Evolutionary conservation across 495 filamentous ascomycete species (phyloP).

Genomic region (Aspergillus ostianus): DNA sequence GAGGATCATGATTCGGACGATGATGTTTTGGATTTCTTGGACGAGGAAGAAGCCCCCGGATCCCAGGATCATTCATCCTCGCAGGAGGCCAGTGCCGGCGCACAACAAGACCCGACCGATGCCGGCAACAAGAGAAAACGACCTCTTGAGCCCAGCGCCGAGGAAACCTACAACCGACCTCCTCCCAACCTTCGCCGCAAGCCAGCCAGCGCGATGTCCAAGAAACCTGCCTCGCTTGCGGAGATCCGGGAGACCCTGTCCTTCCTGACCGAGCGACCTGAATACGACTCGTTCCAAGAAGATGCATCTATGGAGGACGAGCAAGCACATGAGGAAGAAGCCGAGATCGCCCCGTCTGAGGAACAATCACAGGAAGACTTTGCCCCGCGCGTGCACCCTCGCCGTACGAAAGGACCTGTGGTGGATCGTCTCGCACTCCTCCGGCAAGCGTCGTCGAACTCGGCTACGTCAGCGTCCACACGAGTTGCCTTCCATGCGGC

Average conservation of each 20-base stretch:
- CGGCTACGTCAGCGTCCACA: conserved; percentile 42
- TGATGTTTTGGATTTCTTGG: conserved; percentile 70
- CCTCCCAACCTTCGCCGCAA: conserved; percentile 67
- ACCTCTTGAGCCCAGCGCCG: conserved; percentile 43
- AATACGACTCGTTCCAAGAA: conserved; percentile 52
- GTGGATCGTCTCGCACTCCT: conserved; percentile 83
- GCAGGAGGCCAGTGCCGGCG: conserved; percentile 36
- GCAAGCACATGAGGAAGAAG: conserved; percentile 34
- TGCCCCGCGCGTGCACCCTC: conserved; percentile 40
- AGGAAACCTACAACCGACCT: conserved; percentile 52
- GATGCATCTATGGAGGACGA: conserved; percentile 41
- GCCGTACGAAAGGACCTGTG: conserved; percentile 53
- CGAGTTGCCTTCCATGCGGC: conserved; percentile 62
- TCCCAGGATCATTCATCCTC: conserved; percentile 44
- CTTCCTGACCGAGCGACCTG: conserved; percentile 74
- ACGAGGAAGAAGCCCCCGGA: conserved; percentile 46
- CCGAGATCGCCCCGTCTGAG: conserved; percentile 23
- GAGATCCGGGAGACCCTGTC: conserved; percentile 80
- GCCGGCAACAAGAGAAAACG: conserved; percentile 55
- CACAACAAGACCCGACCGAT: conserved; percentile 20
- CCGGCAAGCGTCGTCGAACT: conserved; percentile 58
- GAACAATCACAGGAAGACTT: conserved; percentile 32
- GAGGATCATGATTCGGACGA: conserved; percentile 81
- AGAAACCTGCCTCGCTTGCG: conserved; percentile 64
- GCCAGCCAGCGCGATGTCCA: conserved; percentile 48